Conservation (phyloP, 208 protist genomes). For the Trypanosomatidae sp. region DNA sequence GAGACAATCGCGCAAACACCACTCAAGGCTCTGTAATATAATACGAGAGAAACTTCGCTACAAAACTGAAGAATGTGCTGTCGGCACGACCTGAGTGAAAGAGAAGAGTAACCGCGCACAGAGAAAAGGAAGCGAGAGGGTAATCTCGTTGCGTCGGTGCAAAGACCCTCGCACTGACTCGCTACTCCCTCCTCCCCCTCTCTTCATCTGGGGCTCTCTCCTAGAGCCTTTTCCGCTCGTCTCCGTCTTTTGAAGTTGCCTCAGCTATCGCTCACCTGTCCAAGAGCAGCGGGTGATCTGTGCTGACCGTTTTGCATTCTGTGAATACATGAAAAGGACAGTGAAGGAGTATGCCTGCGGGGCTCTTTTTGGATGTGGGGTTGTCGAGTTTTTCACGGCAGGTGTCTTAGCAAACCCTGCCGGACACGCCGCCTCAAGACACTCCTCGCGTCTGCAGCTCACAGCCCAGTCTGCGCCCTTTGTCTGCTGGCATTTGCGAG, state of each 20-base stretch:
- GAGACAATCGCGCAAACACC: neutral
- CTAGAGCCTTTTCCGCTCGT: neutral
- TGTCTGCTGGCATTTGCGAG: no score
- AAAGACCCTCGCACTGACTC: neutral
- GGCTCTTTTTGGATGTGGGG: neutral
- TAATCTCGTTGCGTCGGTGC: neutral
- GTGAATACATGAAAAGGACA: neutral
- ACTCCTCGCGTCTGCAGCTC: no score
- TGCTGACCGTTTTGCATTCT: neutral
- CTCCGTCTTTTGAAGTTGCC: neutral
- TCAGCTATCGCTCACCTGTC: neutral
- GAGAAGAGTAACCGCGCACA: neutral
- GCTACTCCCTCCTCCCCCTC: neutral
- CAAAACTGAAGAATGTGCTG: neutral
- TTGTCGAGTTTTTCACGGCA: neutral
- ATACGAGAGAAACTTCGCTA: neutral
- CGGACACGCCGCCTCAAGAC: neutral
- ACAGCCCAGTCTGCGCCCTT: no score
- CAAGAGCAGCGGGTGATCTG: neutral
- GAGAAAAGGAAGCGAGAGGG: neutral
- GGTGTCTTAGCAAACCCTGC: neutral
- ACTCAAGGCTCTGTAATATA: neutral
- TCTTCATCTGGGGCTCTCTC: conserved; percentile 1
- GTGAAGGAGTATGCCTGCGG: neutral
- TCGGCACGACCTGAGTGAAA: neutral